Percentiles rank a stretch among this genome's conserved stretches.
Evolutionary conservation across 495 filamentous ascomycete species (phyloP).

Genomic region (Penicillium coprophilum): DNA sequence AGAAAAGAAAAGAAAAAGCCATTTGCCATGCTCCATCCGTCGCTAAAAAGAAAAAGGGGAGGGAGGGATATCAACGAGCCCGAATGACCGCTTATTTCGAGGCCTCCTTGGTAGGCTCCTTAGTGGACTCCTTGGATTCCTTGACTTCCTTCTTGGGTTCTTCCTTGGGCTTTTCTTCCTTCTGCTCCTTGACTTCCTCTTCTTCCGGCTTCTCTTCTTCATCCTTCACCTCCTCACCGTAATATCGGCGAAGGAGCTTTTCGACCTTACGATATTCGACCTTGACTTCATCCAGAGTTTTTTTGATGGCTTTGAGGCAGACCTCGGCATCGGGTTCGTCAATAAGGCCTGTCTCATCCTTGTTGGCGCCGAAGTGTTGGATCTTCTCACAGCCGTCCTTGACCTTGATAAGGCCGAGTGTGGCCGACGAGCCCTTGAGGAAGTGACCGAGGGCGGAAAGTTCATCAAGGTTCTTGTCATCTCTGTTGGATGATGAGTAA

Average conservation of each 20-base stretch:
- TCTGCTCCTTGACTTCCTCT: constrained; percentile 8
- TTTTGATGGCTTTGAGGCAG: constrained; percentile 66
- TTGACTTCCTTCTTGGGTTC: constrained; percentile 12
- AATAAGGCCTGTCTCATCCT: constrained; percentile 69
- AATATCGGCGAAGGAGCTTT: constrained; percentile 69
- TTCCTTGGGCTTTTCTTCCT: constrained; percentile 14
- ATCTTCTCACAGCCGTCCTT: constrained; percentile 95
- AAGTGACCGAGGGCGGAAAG: constrained; percentile 91
- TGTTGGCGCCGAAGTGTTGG: constrained; percentile 80
- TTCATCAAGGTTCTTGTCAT: constrained; percentile 59
- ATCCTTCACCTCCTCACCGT: constrained; percentile 45
- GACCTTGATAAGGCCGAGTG: constrained; percentile 87
- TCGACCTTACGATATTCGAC: constrained; percentile 76
- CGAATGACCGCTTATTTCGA: constrained; percentile 9
- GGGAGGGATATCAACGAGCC: constrained; percentile 15
- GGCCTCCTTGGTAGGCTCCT: constrained; percentile 12
- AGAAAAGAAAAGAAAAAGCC: constrained; percentile 15
- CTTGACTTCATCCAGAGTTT: constrained; percentile 69
- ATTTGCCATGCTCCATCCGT: constrained; percentile 36
- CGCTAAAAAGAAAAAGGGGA: constrained; percentile 28
- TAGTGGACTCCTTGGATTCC: constrained; percentile 10
- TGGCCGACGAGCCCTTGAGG: constrained; percentile 96
- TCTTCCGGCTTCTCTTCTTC: constrained; percentile 21
- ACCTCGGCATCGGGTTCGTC: constrained; percentile 61
- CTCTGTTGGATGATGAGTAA: constrained; percentile 45